Base-by-base conservation (phyloP, 1,284 basidiomycete species). In the Prillingera fragicola region DNA sequence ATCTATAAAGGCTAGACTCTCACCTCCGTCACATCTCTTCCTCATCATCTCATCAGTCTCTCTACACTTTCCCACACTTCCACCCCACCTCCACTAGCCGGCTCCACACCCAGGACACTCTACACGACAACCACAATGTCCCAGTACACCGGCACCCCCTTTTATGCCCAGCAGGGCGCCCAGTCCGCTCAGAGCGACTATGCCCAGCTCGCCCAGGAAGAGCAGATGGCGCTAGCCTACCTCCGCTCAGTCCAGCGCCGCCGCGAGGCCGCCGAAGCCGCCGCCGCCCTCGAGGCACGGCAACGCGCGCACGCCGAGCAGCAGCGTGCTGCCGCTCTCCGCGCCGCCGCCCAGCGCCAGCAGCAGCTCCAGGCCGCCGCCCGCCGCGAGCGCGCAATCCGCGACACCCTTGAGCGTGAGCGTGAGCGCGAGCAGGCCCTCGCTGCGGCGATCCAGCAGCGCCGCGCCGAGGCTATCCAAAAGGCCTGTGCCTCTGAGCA, bases 141-240 rank as follows among this genome's bases (percentile, higher is more conserved):
- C n/a, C n/a, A n/a, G n/a, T n/a, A n/a, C n/a, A n/a, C n/a, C n/a
- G n/a, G n/a, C n/a, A n/a, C n/a, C n/a, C n/a, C n/a, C n/a, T n/a
- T n/a, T n/a, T n/a, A n/a, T n/a, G n/a, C n/a, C n/a, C n/a, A n/a
- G n/a, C n/a, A n/a, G n/a, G n/a, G n/a, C n/a, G n/a, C n/a, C n/a
- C n/a, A n/a, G n/a, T n/a, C n/a, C n/a, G n/a, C n/a, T n/a, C n/a
- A n/a, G n/a, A n/a, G n/a, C n/a, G n/a, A n/a, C n/a, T n/a, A n/a
- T n/a, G 36, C 21, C 36, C 38, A 44, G 29, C 45, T 63, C 35
- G 57, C 60, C 14, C 55, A 57, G 29, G 65, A 69, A 42, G 67
- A 69, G 41, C 57, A 51, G 33, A 59, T 60, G 21, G 65, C 61
- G 18, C 52, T 62, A n/a, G 63, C 59, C 22, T 63, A 67, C 49